Conservation (phyloP, 2,329 filamentous ascomycete species). For the Capronia americana region DNA sequence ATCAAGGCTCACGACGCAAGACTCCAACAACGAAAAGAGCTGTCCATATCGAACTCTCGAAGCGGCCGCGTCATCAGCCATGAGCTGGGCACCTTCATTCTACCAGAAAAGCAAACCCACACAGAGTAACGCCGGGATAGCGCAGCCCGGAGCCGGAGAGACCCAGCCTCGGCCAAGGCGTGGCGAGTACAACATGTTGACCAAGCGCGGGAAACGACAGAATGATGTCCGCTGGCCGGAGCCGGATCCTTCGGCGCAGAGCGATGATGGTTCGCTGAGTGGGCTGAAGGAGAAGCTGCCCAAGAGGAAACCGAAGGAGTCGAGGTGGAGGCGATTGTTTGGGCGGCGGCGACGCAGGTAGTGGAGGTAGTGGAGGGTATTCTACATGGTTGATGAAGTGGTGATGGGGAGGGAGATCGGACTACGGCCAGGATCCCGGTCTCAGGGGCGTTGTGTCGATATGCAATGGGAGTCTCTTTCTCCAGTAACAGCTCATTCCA, state of each 20-base stretch:
- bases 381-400: neutral
- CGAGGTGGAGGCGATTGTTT: conserved; percentile 20
- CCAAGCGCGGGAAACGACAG: conserved; percentile 3
- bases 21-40: too few relatives aligned
- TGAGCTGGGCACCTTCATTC: conserved; percentile 8
- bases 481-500: neutral
- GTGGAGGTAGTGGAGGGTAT: neutral
- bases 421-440: neutral
- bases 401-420: neutral
- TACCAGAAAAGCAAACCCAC: neutral
- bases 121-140: neutral
- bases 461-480: too few relatives aligned
- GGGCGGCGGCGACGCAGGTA: conserved; percentile 7
- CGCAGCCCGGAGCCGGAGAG: neutral
- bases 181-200: conserved; percentile 12
- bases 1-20: neutral
- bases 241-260: neutral
- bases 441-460: neutral
- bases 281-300: conserved; percentile 14
- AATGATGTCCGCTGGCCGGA: conserved; percentile 11
- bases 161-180: neutral
- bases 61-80: neutral
- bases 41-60: neutral
- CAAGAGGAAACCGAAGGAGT: conserved; percentile 13
- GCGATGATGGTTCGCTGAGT: conserved; percentile 10